Evolutionary conservation across 345 rosid genomes (phyloP).

Genomic region (Camelina sativa): DNA sequence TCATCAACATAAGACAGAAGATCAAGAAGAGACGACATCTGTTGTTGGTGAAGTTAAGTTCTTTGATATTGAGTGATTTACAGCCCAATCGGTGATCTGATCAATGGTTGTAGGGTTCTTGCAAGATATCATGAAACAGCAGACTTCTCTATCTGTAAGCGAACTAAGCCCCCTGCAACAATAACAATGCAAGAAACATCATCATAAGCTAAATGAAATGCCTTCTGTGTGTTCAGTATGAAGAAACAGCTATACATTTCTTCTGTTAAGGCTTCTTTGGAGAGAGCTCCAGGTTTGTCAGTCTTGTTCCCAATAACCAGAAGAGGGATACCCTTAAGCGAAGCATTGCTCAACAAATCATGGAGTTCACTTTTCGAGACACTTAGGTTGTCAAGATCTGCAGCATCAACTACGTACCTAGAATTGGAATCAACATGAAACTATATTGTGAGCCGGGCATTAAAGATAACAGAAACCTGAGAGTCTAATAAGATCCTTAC

Average conservation of each 20-base stretch:
- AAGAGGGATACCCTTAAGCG: conserved; percentile 66
- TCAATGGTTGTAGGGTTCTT: conserved; percentile 76
- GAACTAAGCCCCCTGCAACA: conserved; percentile 62
- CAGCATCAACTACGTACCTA: conserved; percentile 78
- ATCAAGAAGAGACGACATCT: conserved; percentile 18
- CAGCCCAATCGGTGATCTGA: conserved; percentile 69
- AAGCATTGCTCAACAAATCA: conserved; percentile 69
- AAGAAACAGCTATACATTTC: conserved; percentile 54
- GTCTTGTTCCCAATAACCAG: conserved; percentile 77
- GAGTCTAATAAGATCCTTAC: conserved; percentile 40
- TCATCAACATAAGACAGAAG: conserved; percentile 30
- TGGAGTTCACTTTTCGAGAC: conserved; percentile 73
- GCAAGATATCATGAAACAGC: conserved; percentile 78
- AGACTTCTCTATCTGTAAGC: conserved; percentile 63
- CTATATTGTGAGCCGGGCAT: not conserved
- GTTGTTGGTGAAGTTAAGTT: conserved; percentile 46
- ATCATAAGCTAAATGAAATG: not conserved
- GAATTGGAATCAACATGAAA: conserved; percentile 28
- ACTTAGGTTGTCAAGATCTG: conserved; percentile 63
- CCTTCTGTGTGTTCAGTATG: not conserved
- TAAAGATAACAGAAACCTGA: not conserved
- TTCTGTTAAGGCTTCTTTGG: conserved; percentile 57
- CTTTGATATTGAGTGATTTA: conserved; percentile 72
- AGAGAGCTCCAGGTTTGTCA: conserved; percentile 68
- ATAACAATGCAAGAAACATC: conserved; percentile 7